Percentiles rank a stretch among this genome's conserved stretches.
Conservation (phyloP, 2,329 filamentous ascomycete species). For the Cordyceps fumosorosea region DNA sequence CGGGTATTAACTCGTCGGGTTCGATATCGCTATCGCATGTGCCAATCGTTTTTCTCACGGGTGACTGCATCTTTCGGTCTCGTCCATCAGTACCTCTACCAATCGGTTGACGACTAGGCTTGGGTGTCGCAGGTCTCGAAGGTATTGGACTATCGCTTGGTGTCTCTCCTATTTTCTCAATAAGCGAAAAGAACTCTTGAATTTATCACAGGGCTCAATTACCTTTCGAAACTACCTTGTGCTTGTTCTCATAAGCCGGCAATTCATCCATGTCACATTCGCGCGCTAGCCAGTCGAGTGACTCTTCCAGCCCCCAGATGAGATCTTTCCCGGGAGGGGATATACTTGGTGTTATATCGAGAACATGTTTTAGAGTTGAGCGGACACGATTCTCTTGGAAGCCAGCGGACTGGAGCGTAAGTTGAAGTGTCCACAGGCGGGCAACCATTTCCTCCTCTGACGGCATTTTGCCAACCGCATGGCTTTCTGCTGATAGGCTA, state of each 20-base stretch:
- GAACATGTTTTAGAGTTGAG: constrained; percentile 57
- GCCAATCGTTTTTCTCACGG: constrained; percentile 38
- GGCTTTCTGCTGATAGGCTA: constrained; percentile 39
- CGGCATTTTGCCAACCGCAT: constrained; percentile 46
- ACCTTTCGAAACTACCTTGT: constrained; percentile 33
- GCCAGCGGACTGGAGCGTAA: constrained; percentile 61
- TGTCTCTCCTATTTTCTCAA: constrained; percentile 26
- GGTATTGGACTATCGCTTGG: constrained; percentile 43
- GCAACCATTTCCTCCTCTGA: constrained; percentile 70
- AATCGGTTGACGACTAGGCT: constrained; percentile 23
- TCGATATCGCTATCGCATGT: constrained; percentile 65
- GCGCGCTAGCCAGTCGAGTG: constrained; percentile 83
- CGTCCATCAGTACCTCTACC: constrained; percentile 22
- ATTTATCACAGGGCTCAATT: background rate
- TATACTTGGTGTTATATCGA: constrained; percentile 61
- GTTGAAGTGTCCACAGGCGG: constrained; percentile 78
- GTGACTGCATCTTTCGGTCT: constrained; percentile 19
- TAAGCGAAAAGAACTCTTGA: background rate
- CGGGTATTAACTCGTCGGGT: constrained; percentile 66
- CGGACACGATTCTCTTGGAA: constrained; percentile 60
- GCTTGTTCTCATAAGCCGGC: constrained; percentile 56
- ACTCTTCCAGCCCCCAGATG: constrained; percentile 82
- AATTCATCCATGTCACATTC: constrained; percentile 64
- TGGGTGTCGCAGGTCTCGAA: constrained; percentile 45
- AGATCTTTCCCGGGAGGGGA: constrained; percentile 52